A percentile compares a stretch with the other conserved stretches of the same genome.
phyloP scores from a whole-genome alignment of 257 asterid species.

The Galeopsis tetrahit region DNA sequence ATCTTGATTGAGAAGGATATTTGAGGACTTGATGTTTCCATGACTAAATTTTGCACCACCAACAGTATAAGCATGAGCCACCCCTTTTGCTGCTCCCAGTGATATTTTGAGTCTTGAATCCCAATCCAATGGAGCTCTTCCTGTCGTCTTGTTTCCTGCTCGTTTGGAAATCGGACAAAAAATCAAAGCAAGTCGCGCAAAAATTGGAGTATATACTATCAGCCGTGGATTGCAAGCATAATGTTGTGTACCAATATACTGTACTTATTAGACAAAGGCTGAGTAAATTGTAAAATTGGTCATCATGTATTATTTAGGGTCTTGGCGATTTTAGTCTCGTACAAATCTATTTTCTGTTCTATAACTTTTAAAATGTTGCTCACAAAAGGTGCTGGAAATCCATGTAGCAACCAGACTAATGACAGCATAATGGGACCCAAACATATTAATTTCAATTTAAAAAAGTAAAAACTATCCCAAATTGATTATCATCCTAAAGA shows the following conservation, averaged over 20 bases:
- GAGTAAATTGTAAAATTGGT: too few species aligned
- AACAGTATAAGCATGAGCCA: conserved; percentile 67
- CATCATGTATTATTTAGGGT: too few species aligned
- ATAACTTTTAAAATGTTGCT: too few species aligned
- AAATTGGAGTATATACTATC: neutral
- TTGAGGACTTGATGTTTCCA: conserved; percentile 86
- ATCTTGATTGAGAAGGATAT: conserved; percentile 79
- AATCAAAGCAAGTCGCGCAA: neutral
- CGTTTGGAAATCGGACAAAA: conserved; percentile 13
- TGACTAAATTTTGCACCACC: conserved; percentile 89
- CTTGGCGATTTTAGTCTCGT: too few species aligned
- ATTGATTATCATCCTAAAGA: too few species aligned
- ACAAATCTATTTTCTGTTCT: too few species aligned
- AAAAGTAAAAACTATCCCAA: too few species aligned
- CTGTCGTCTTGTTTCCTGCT: conserved; percentile 63
- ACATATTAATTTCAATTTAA: too few species aligned
- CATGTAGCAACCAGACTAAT: too few species aligned
- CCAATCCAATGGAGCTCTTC: conserved; percentile 79
- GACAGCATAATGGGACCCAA: too few species aligned
- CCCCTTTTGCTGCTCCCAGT: conserved; percentile 82
- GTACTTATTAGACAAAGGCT: too few species aligned
- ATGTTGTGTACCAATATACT: neutral
- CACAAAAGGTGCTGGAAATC: too few species aligned
- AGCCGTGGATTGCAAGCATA: neutral
- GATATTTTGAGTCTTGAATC: conserved; percentile 76